A percentile compares a stretch with the other conserved stretches of the same genome.
Conservation (phyloP, 495 filamentous ascomycete genomes). For the Talaromyces proteolyticus region DNA sequence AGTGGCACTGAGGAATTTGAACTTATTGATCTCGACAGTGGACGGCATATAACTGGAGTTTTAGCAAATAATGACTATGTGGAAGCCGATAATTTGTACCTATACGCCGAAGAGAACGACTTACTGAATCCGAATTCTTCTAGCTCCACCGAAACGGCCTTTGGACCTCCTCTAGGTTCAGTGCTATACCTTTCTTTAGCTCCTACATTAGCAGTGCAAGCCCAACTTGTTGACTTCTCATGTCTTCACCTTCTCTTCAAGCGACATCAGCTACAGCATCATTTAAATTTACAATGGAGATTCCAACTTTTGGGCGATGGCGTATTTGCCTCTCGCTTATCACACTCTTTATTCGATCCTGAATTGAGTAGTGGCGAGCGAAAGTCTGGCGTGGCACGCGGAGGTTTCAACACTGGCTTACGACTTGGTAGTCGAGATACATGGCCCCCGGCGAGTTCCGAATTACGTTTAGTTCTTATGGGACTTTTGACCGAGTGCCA, state of each 20-base stretch:
- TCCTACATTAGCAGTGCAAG: conserved; percentile 67
- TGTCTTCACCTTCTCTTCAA: conserved; percentile 77
- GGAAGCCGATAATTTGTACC: conserved; percentile 22
- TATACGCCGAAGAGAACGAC: conserved; percentile 17
- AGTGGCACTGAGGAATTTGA: conserved; percentile 17
- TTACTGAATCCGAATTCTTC: conserved; percentile 5
- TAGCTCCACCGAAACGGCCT: conserved; percentile 16
- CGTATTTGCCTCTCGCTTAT: conserved; percentile 70
- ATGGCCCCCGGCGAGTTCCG: conserved; percentile 92
- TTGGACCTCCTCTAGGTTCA: conserved; percentile 67
- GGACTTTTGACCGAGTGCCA: conserved; percentile 79
- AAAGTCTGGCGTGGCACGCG: conserved; percentile 57
- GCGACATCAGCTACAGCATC: conserved; percentile 63
- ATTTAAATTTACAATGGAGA: conserved; percentile 68
- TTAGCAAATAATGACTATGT: conserved; percentile 18
- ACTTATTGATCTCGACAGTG: conserved; percentile 33
- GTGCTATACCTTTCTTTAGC: conserved; percentile 69
- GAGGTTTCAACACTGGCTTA: conserved; percentile 71
- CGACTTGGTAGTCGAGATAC: conserved; percentile 67
- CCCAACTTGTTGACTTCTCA: conserved; percentile 67
- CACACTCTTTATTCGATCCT: conserved; percentile 78
- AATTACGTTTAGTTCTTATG: conserved; percentile 81
- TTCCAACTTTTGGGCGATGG: conserved; percentile 85
- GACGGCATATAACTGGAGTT: conserved; percentile 15
- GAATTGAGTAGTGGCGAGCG: conserved; percentile 78